These are phyloP conservation scores for Neltuma alba DNA, from an alignment of 306 rosid species.

Conservation along the genomic window DNA sequence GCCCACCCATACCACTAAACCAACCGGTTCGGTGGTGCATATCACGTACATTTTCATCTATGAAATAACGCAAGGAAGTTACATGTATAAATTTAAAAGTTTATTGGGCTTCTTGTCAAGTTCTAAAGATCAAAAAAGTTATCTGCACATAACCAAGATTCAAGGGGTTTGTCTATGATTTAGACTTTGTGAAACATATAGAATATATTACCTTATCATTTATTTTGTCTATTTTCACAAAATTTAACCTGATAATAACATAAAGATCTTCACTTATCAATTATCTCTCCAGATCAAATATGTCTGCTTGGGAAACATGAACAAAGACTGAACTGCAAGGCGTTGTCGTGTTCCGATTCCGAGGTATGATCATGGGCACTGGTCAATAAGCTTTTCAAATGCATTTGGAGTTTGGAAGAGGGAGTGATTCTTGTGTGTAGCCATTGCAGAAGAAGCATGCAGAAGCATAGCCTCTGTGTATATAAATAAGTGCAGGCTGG, in stretches of 20 bases:
- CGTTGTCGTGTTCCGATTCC: neutral
- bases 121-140: neutral
- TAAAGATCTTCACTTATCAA: constrained; percentile 1
- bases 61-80: neutral
- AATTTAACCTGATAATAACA: neutral
- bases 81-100: no score
- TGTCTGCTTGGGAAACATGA: constrained; percentile 91
- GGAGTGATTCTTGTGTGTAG: constrained; percentile 14
- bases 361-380: neutral
- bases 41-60: no score
- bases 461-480: neutral
- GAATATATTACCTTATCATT: neutral
- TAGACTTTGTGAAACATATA: neutral
- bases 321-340: constrained; percentile 51
- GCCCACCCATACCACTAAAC: no score
- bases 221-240: neutral
- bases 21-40: no score
- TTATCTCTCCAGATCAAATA: constrained; percentile 78
- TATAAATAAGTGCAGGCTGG: constrained; percentile 33
- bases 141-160: neutral
- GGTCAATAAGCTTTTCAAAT: neutral
- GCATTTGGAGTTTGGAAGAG: constrained; percentile 25
- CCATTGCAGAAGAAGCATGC: constrained; percentile 24
- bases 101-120: neutral
- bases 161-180: neutral